A percentile compares a stretch with the other conserved stretches of the same genome.
These are phyloP conservation scores for Trametes cubensis DNA, from an alignment of 768 basidiomycete genomes.

Conservation along the genomic window DNA sequence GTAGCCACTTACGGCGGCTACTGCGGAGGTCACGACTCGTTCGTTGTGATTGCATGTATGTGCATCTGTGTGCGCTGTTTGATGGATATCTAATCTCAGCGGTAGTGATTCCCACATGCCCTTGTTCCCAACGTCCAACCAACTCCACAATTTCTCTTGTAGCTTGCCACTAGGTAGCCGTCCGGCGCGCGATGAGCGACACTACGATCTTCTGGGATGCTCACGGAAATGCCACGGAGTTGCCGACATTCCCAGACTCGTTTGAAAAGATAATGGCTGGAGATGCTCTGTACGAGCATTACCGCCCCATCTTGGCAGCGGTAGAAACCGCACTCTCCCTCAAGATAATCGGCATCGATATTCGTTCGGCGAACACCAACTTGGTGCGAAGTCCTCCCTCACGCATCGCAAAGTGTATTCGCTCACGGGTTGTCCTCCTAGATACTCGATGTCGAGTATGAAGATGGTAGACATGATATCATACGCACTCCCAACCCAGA, in stretches of 20 bases:
- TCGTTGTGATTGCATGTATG: too few relatives aligned
- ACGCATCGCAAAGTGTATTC: background rate
- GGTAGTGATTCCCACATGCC: too few relatives aligned
- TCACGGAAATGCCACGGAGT: background rate
- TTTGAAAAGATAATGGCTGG: background rate
- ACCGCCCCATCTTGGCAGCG: background rate
- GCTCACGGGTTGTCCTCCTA: background rate
- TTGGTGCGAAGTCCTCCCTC: background rate
- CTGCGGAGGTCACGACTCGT: too few relatives aligned
- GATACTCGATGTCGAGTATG: background rate
- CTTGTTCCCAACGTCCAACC: too few relatives aligned
- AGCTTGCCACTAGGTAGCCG: too few relatives aligned
- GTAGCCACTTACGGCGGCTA: too few relatives aligned
- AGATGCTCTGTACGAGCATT: background rate
- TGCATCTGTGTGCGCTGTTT: too few relatives aligned
- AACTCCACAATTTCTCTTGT: too few relatives aligned
- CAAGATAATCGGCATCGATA: background rate
- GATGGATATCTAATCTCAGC: too few relatives aligned
- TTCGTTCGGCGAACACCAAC: background rate
- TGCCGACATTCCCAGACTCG: background rate
- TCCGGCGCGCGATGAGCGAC: too few relatives aligned
- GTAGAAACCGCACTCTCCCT: background rate
- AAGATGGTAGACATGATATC: background rate
- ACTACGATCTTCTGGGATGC: constrained; percentile 33
- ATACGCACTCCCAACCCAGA: background rate